Percentiles rank a stretch among this genome's conserved stretches.
phyloP scores from a whole-genome alignment of 202 grass and related monocot species.

The Hordeum pubiflorum region DNA sequence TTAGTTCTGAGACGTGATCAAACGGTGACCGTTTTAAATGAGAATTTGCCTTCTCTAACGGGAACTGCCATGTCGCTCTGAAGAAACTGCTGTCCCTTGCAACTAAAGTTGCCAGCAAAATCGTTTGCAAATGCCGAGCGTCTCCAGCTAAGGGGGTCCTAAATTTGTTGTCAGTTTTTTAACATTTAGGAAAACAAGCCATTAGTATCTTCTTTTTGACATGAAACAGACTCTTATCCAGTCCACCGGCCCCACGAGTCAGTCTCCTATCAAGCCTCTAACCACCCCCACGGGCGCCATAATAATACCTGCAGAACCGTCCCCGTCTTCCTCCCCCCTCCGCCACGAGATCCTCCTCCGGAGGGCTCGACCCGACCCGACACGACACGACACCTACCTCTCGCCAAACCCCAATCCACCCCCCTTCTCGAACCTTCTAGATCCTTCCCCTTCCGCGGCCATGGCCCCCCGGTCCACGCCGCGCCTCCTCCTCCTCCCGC shows the following conservation, averaged over 20 bases:
- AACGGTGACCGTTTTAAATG: too few relatives aligned
- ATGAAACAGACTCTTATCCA: background rate
- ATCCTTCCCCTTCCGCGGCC: background rate
- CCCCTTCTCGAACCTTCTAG: conserved; percentile 24
- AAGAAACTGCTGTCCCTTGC: too few relatives aligned
- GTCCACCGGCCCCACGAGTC: background rate
- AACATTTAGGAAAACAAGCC: too few relatives aligned
- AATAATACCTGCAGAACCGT: background rate
- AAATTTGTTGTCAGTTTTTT: too few relatives aligned
- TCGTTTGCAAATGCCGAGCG: too few relatives aligned
- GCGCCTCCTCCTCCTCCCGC: background rate
- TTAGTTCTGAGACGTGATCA: too few relatives aligned
- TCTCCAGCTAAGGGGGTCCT: too few relatives aligned
- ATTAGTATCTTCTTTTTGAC: too few relatives aligned
- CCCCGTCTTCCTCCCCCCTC: background rate
- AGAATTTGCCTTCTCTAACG: too few relatives aligned
- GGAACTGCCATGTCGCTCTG: too few relatives aligned
- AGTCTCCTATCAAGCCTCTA: background rate
- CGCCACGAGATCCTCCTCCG: conserved; percentile 16
- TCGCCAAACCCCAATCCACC: background rate
- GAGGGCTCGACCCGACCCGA: background rate
- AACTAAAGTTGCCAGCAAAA: too few relatives aligned
- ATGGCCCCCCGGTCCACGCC: background rate
- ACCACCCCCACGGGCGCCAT: conserved; percentile 12
- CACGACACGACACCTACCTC: conserved; percentile 4